phyloP scores from a whole-genome alignment of 305 asterid genomes.

The Fraxinus greggii region DNA sequence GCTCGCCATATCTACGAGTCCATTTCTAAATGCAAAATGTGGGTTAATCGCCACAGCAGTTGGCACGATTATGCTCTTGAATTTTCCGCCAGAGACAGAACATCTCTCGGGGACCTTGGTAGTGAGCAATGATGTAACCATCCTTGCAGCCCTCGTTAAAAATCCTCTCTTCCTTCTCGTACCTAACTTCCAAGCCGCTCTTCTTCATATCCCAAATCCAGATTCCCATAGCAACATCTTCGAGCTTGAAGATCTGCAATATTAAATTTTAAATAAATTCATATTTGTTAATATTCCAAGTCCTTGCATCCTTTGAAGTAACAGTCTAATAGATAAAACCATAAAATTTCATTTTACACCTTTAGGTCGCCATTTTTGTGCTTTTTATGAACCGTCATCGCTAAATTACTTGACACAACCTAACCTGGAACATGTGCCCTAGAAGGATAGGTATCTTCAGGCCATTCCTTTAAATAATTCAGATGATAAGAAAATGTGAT shows the following conservation, averaged over 20 bases:
- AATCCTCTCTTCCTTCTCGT: conserved; percentile 69
- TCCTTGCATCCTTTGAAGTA: not conserved
- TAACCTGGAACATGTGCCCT: conserved; percentile 97
- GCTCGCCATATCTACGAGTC: no score
- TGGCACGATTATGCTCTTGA: conserved; percentile 54
- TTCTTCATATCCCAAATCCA: conserved; percentile 79
- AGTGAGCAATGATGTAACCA: conserved; percentile 81
- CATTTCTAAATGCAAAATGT: no score
- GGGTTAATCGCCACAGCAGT: conserved; percentile 69
- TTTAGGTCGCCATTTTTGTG: conserved; percentile 61
- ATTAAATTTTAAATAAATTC: not conserved
- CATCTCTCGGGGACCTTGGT: conserved; percentile 89
- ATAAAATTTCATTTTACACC: conserved; percentile 33
- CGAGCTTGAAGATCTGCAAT: conserved; percentile 83
- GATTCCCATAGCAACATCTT: conserved; percentile 94
- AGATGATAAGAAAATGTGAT: conserved; percentile 16
- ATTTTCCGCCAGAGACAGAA: conserved; percentile 91
- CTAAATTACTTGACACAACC: conserved; percentile 70
- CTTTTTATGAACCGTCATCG: conserved; percentile 55
- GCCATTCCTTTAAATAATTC: conserved; percentile 66
- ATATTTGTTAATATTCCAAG: not conserved
- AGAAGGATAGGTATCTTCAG: conserved; percentile 76
- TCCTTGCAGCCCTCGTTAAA: conserved; percentile 75
- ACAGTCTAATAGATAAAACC: not conserved
- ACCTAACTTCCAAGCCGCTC: conserved; percentile 60